A percentile compares a stretch with the other conserved stretches of the same genome.
Conservation (phyloP, 108 stramenopile species). For the Asterionellopsis glacialis region DNA sequence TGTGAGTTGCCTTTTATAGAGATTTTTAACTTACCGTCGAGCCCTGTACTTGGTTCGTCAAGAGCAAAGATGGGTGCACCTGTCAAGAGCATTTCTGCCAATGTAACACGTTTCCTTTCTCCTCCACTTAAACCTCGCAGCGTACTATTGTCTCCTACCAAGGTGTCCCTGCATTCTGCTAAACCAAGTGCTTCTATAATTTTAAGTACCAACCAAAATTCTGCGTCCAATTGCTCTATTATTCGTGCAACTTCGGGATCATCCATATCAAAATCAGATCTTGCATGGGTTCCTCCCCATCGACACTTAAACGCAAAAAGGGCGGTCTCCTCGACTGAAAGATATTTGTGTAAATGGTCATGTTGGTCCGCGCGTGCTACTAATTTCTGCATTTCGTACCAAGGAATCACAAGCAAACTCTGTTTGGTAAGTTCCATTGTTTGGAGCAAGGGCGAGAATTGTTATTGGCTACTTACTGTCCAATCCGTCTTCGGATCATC, state of each 20-base stretch:
- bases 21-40: constrained; percentile 40
- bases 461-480: constrained; percentile 3
- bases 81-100: constrained; percentile 72
- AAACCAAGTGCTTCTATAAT: constrained; percentile 53
- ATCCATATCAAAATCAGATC: not conserved
- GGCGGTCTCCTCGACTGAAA: constrained; percentile 77
- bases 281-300: constrained; percentile 30
- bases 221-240: constrained; percentile 27
- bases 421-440: constrained; percentile 16
- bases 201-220: constrained; percentile 9
- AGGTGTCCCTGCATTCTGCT: constrained; percentile 56
- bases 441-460: not conserved
- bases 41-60: constrained; percentile 75
- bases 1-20: not conserved
- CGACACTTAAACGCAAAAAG: constrained; percentile 72
- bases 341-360: constrained; percentile 65
- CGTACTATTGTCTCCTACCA: constrained; percentile 61
- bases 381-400: constrained; percentile 11
- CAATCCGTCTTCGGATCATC: constrained; percentile 26
- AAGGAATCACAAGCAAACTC: constrained; percentile 10
- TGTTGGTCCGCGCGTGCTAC: constrained; percentile 52
- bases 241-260: constrained; percentile 10
- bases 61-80: constrained; percentile 23
- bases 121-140: constrained; percentile 86
- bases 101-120: constrained; percentile 85